A percentile compares a stretch with the other conserved stretches of the same genome.
phyloP scores from a whole-genome alignment of 345 rosid species.

The Hypericum androsaemum region DNA sequence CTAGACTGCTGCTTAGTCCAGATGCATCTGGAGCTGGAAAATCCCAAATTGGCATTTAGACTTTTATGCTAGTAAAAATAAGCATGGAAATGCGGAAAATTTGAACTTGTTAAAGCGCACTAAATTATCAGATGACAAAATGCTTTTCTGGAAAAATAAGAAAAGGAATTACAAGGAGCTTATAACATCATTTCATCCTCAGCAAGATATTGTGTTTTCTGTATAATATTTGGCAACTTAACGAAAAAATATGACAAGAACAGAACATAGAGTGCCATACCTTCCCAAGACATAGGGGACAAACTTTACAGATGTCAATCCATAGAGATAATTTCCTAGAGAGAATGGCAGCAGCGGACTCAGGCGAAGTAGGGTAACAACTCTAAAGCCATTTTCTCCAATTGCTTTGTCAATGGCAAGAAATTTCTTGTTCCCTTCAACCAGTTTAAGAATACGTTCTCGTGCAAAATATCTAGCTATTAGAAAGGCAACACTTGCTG shows the following conservation, averaged over 20 bases:
- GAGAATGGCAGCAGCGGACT: slow-evolving; percentile 98
- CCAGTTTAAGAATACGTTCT: slow-evolving; percentile 85
- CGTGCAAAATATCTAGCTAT: slow-evolving; percentile 98
- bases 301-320: slow-evolving; percentile 91
- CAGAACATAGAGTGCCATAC: slow-evolving; percentile 26
- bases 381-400: slow-evolving; percentile 89
- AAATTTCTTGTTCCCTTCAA: slow-evolving; percentile 89
- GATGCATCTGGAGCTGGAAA: too few species aligned
- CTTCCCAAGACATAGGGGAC: slow-evolving; percentile 69
- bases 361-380: slow-evolving; percentile 84
- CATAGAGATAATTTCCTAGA: slow-evolving; percentile 87
- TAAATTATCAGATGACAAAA: too few species aligned
- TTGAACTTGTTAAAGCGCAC: too few species aligned
- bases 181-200: too few species aligned
- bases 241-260: neutral
- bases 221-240: too few species aligned
- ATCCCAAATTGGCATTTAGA: too few species aligned
- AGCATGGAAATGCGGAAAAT: too few species aligned
- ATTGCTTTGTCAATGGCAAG: slow-evolving; percentile 93
- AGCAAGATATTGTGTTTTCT: too few species aligned
- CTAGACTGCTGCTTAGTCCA: too few species aligned
- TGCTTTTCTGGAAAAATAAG: too few species aligned
- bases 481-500: slow-evolving; percentile 87
- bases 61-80: too few species aligned
- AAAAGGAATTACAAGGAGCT: too few species aligned